Evolutionary conservation across 257 asterid species (phyloP).

Genomic region (Salvia rosmarinus): DNA sequence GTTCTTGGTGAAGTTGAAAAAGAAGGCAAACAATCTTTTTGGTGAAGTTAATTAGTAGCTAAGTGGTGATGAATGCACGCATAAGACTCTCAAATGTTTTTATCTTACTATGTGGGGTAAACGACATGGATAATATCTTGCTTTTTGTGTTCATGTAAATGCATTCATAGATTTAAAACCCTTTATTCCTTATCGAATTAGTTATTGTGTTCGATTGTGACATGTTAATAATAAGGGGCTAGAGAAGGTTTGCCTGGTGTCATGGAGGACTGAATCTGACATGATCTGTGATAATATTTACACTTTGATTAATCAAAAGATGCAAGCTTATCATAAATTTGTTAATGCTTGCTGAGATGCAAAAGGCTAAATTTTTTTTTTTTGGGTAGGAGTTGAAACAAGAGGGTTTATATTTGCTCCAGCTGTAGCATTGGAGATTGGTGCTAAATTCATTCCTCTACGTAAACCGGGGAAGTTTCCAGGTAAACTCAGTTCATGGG

Average conservation of each 20-base stretch:
- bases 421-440: slow-evolving; percentile 75
- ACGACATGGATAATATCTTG: no score
- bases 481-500: slow-evolving; percentile 42
- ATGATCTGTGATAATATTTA: background rate
- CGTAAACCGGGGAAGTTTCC: slow-evolving; percentile 77
- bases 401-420: slow-evolving; percentile 83
- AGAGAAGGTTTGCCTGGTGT: background rate
- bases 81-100: background rate
- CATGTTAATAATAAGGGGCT: background rate
- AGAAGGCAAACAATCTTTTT: background rate
- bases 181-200: no score
- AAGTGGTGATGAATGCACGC: background rate
- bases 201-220: no score
- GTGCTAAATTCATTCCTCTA: slow-evolving; percentile 73
- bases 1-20: background rate
- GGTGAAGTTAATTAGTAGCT: background rate
- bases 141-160: no score
- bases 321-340: background rate
- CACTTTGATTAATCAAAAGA: background rate
- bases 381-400: slow-evolving; percentile 83
- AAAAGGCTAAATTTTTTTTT: slow-evolving; percentile 9
- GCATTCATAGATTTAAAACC: no score
- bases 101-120: background rate
- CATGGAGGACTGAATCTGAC: background rate
- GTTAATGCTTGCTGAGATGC: slow-evolving; percentile 21